A percentile compares a stretch with the other conserved stretches of the same genome.
Conservation (phyloP, 1,284 basidiomycete species). For the Limonomyces culmigenus region DNA sequence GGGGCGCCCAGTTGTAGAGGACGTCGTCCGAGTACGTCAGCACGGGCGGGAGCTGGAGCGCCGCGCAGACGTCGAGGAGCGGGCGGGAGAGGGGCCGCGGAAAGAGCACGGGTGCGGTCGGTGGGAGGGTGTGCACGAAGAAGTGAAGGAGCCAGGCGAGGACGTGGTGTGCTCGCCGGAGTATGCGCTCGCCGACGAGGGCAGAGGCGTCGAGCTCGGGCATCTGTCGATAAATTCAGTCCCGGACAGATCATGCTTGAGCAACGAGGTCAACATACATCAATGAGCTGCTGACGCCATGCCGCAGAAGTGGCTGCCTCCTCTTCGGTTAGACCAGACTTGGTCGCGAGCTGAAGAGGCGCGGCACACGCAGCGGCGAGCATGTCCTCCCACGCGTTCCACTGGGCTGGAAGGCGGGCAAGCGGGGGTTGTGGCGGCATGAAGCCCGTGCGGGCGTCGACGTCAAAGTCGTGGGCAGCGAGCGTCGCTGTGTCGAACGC, state of each 20-base stretch:
- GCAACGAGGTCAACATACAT: too few relatives aligned
- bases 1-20: constrained; percentile 76
- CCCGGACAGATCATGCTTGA: too few relatives aligned
- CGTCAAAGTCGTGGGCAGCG: constrained; percentile 88
- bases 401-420: constrained; percentile 37
- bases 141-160: constrained; percentile 79
- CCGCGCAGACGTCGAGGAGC: constrained; percentile 54
- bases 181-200: constrained; percentile 47
- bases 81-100: constrained; percentile 67
- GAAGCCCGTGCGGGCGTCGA: constrained; percentile 85
- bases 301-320: constrained; percentile 27
- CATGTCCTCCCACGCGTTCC: constrained; percentile 55
- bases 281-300: constrained; percentile 49
- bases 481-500: constrained; percentile 70
- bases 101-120: constrained; percentile 34
- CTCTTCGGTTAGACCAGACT: constrained; percentile 20
- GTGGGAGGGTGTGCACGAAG: constrained; percentile 70
- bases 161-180: constrained; percentile 76
- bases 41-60: constrained; percentile 78
- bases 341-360: constrained; percentile 40
- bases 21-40: constrained; percentile 91
- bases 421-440: constrained; percentile 74
- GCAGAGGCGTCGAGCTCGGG: constrained; percentile 24
- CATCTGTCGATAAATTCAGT: too few relatives aligned
- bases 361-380: constrained; percentile 33